Evolutionary conservation across 345 rosid genomes (phyloP).

Genomic region (Murraya paniculata): DNA sequence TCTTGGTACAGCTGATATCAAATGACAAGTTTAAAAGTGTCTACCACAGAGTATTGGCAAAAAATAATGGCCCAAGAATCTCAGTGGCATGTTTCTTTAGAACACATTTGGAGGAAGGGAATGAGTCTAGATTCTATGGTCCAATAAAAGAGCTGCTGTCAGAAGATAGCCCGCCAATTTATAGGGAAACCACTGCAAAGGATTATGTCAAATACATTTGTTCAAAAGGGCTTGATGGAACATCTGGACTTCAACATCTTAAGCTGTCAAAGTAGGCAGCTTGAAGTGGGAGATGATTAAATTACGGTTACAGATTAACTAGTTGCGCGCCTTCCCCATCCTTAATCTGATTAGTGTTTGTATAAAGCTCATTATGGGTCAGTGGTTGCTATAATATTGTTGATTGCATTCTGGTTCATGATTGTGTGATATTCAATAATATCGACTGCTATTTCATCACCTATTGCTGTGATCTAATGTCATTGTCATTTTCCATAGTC

Average conservation of each 20-base stretch:
- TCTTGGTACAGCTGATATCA: constrained; percentile 20
- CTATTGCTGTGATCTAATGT: too few relatives aligned
- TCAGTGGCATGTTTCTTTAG: constrained; percentile 27
- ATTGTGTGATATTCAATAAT: too few relatives aligned
- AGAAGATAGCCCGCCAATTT: constrained; percentile 27
- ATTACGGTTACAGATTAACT: too few relatives aligned
- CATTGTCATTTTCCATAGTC: too few relatives aligned
- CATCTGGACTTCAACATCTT: constrained; percentile 7
- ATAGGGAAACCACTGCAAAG: constrained; percentile 15
- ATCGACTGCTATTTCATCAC: too few relatives aligned
- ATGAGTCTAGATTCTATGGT: constrained; percentile 20
- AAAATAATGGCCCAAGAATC: constrained; percentile 21
- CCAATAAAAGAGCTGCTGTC: constrained; percentile 35
- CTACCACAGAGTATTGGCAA: constrained; percentile 27
- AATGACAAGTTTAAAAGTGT: constrained; percentile 34
- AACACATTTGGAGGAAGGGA: constrained; percentile 16
- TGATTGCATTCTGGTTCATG: too few relatives aligned
- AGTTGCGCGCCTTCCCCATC: too few relatives aligned
- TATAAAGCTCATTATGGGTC: too few relatives aligned
- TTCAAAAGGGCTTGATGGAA: constrained; percentile 25
- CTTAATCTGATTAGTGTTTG: too few relatives aligned
- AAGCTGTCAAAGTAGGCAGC: background rate
- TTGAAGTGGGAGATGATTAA: too few relatives aligned
- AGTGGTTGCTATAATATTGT: too few relatives aligned
- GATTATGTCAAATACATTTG: constrained; percentile 15